Conservation (phyloP, 768 basidiomycete species). For the Suillus lakei region DNA sequence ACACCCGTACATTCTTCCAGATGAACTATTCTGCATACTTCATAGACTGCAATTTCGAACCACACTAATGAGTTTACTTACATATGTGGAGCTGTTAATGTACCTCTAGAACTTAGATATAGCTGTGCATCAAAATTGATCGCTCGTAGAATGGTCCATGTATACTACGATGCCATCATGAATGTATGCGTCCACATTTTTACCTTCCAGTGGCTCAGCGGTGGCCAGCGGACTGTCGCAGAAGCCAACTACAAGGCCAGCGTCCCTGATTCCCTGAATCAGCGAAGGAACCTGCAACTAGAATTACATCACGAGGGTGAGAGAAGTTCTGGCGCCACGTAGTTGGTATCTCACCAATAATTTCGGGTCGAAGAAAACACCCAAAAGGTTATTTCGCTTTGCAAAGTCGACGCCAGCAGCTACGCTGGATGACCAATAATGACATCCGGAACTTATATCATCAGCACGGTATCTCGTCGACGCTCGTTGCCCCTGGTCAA, state of each 20-base stretch:
- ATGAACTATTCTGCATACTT: slow-evolving; percentile 24
- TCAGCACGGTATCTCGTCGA: slow-evolving; percentile 44
- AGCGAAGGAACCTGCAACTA: slow-evolving; percentile 90
- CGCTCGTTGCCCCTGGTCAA: slow-evolving; percentile 40
- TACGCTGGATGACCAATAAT: slow-evolving; percentile 66
- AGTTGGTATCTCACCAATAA: slow-evolving; percentile 67
- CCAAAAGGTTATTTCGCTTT: slow-evolving; percentile 89
- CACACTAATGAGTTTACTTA: slow-evolving; percentile 24
- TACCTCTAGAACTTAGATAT: slow-evolving; percentile 30
- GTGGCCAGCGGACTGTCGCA: slow-evolving; percentile 61
- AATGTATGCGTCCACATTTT: slow-evolving; percentile 70
- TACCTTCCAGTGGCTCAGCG: slow-evolving; percentile 46
- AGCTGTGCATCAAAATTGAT: slow-evolving; percentile 37
- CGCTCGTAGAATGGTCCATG: slow-evolving; percentile 62
- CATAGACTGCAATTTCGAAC: slow-evolving; percentile 15
- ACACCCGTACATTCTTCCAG: slow-evolving; percentile 9
- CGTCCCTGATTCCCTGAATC: slow-evolving; percentile 85
- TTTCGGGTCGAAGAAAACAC: slow-evolving; percentile 86
- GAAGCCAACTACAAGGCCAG: slow-evolving; percentile 85
- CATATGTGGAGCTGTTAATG: slow-evolving; percentile 20
- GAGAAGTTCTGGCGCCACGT: slow-evolving; percentile 18
- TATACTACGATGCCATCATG: slow-evolving; percentile 69
- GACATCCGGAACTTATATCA: slow-evolving; percentile 47
- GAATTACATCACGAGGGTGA: slow-evolving; percentile 17
- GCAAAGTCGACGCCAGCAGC: slow-evolving; percentile 94